phyloP scores from a whole-genome alignment of 169 alveolate species.

The Plasmodium knowlesi region DNA sequence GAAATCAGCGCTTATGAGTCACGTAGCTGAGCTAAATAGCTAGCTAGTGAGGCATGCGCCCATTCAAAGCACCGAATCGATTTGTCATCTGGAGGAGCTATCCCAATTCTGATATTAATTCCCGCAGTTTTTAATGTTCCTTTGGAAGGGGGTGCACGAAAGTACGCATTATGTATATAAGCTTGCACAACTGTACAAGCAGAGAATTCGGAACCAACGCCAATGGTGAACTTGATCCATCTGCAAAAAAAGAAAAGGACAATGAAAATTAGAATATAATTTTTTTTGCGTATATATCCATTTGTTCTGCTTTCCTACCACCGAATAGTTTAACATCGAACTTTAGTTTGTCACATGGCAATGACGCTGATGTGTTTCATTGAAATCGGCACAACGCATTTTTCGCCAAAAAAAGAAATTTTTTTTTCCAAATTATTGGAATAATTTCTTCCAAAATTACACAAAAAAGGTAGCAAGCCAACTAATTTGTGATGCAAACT shows the following conservation, averaged over 20 bases:
- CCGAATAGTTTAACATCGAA: neutral
- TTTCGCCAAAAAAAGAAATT: neutral
- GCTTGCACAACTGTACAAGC: neutral
- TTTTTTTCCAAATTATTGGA: neutral
- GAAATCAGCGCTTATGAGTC: neutral
- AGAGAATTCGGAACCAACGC: neutral
- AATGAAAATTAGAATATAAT: neutral
- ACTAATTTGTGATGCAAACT: neutral
- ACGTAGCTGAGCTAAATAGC: neutral
- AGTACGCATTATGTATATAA: neutral
- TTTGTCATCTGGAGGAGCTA: neutral
- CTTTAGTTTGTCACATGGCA: neutral
- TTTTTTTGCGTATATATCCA: neutral
- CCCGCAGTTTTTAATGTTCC: neutral
- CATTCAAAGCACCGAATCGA: neutral
- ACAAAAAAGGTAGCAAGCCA: neutral
- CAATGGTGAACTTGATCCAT: neutral
- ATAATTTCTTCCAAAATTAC: neutral
- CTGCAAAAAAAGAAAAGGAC: neutral
- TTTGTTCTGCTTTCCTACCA: neutral
- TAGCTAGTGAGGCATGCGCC: neutral
- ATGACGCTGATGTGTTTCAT: neutral
- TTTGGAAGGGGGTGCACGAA: neutral
- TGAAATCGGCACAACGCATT: neutral
- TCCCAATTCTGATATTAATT: neutral